Conservation (phyloP, 1,284 basidiomycete genomes). For the Ustanciosporium gigantosporum region DNA sequence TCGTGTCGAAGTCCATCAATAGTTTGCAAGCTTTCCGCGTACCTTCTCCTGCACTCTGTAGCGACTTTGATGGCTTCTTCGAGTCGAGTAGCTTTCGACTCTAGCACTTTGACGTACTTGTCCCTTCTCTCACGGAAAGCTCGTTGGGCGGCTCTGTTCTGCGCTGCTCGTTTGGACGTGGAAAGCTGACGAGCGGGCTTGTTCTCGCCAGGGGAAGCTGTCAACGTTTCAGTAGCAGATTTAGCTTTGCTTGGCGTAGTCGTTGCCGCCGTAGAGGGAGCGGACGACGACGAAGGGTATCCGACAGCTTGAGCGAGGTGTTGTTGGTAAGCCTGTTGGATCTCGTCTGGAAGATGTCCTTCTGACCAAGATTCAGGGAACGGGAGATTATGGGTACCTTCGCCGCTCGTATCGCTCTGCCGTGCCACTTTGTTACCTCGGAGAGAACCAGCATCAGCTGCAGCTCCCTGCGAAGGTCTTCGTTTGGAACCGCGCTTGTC, state of each 20-base stretch:
- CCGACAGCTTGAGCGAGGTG: constrained; percentile 10
- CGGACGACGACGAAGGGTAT: background rate
- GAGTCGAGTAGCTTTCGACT: constrained; percentile 40
- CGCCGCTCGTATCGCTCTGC: background rate
- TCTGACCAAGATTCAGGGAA: constrained; percentile 21
- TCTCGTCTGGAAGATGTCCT: constrained; percentile 15
- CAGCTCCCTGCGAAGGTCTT: constrained; percentile 2
- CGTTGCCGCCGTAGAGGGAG: background rate
- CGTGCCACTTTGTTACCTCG: background rate
- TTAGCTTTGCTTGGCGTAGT: background rate
- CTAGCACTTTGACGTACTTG: constrained; percentile 51
- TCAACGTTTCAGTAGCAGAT: background rate
- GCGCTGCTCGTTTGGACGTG: constrained; percentile 50
- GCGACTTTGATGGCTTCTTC: constrained; percentile 43
- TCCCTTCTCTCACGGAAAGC: constrained; percentile 54
- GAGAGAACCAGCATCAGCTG: too few relatives aligned
- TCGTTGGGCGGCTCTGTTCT: constrained; percentile 55
- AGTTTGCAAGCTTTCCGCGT: constrained; percentile 43
- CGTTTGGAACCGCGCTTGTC: constrained; percentile 24
- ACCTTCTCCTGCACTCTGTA: constrained; percentile 40
- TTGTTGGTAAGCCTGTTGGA: constrained; percentile 34
- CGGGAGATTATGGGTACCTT: constrained; percentile 1
- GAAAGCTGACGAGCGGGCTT: constrained; percentile 40
- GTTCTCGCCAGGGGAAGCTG: background rate
- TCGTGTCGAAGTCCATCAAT: constrained; percentile 50